Conservation (phyloP, 208 protist species). For the Acanthamoeba triangularis region DNA sequence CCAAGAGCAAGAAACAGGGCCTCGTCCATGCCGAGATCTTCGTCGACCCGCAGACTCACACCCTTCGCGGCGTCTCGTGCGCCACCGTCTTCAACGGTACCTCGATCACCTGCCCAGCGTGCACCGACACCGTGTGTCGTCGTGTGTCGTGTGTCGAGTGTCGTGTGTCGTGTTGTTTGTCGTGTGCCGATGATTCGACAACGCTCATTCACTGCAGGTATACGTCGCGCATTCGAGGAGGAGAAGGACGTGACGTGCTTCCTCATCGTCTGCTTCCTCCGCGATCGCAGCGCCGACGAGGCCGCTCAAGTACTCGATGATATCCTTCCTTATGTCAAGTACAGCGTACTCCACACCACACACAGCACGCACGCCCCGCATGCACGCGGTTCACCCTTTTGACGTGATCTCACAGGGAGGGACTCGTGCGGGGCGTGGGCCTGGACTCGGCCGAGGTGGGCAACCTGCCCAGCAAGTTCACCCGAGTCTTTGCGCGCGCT, state of each 20-base stretch:
- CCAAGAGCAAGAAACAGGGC: background rate
- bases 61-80: background rate
- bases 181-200: background rate
- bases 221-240: background rate
- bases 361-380: too few relatives aligned
- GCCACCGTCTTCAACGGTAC: background rate
- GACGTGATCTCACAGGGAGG: background rate
- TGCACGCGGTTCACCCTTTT: background rate
- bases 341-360: background rate
- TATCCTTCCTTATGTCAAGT: slow-evolving; percentile 3
- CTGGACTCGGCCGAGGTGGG: slow-evolving; percentile 37
- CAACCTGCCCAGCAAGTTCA: slow-evolving; percentile 29
- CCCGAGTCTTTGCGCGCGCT: background rate
- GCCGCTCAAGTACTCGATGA: background rate
- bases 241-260: slow-evolving; percentile 3
- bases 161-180: too few relatives aligned
- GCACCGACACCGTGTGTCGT: background rate
- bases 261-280: slow-evolving; percentile 45
- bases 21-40: slow-evolving; percentile 28
- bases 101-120: background rate
- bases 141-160: background rate
- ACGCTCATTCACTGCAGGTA: background rate
- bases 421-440: background rate
- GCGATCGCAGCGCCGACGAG: background rate
- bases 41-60: slow-evolving; percentile 28